Evolutionary conservation across 148 eudicot genomes (phyloP), one percentile per base, ranked within the genome.

Genomic region (Talinum fruticosum): DNA sequence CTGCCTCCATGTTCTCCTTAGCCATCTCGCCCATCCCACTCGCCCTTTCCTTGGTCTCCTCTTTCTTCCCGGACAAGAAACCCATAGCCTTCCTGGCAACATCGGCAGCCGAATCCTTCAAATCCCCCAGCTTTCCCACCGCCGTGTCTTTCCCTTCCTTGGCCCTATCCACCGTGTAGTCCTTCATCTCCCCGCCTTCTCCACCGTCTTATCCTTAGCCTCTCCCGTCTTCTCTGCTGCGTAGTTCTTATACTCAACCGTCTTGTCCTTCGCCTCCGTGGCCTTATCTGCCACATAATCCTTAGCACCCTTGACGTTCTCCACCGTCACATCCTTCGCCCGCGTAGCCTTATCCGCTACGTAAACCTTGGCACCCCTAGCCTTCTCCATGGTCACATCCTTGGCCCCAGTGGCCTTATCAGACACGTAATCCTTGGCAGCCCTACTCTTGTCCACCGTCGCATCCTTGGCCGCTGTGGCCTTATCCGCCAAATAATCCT

Each of bases 81-180:
- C 76, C 83, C 73, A 80, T 77, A 0, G 85, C 87, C 84, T 77
- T 81, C 71, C 32, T 72, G 36, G 79, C 88, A 28, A 70, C 73
- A 12, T 79, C 81, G 10, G 78, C 83, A 8, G 76, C 78, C 1
- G 76, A 49, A 29, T 79, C 86, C 73, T 78, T 80, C 26, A 73
- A 54, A 65, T 75, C 82, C 1, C 37, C 36, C 47, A 81, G 15
- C 57, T 75, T 81, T 29, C 79, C 82, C 23, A 54, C 85, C 29
- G 89, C 33, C 0, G 28, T 26, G 19, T 78, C 84, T 28, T 77
- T 74, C 1, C 57, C 75, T 47, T 51, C 49, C 75, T 61, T 44
- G 12, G 84, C 85, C 67, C 57, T 80, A 61, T 79, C 79, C 2
- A 81, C 85, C 13, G 82, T 79, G 2, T 61, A 53, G 21, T 86